Conservation (phyloP, 352 stramenopile genomes). For the Pythium monospermum region DNA sequence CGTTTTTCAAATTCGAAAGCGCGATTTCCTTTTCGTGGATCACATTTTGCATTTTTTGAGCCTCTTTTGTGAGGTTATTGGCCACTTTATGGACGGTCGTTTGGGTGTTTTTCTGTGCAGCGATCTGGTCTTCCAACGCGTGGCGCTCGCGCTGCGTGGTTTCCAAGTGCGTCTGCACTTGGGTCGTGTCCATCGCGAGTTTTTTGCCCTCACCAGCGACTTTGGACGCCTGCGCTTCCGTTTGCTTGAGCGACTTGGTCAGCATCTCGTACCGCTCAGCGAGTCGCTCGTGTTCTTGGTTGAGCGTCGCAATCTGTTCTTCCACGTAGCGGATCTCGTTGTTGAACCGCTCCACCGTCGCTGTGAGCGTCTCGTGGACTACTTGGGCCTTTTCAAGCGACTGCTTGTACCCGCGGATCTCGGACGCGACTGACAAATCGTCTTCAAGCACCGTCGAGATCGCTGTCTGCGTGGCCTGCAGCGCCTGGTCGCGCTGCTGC, state of each 20-base stretch:
- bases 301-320: constrained; percentile 50
- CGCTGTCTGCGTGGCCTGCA: constrained; percentile 83
- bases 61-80: constrained; percentile 87
- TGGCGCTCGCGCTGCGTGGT: constrained; percentile 87
- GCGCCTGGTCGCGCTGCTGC: constrained; percentile 87
- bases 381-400: constrained; percentile 81
- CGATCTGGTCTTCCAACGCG: constrained; percentile 83
- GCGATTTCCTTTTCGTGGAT: constrained; percentile 90
- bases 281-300: constrained; percentile 68
- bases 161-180: constrained; percentile 72
- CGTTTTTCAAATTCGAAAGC: constrained; percentile 85
- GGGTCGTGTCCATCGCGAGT: constrained; percentile 62
- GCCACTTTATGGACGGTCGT: constrained; percentile 89
- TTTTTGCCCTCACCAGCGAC: constrained; percentile 56
- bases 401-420: constrained; percentile 86
- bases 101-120: constrained; percentile 76
- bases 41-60: constrained; percentile 53
- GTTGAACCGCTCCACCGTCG: constrained; percentile 84
- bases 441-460: constrained; percentile 81
- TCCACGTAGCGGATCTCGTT: constrained; percentile 69
- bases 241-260: constrained; percentile 84
- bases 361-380: constrained; percentile 80
- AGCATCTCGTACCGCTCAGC: constrained; percentile 84
- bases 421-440: constrained; percentile 71
- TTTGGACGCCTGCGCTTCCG: constrained; percentile 73